Base-by-base conservation (phyloP, 305 asterid genomes). In the Solanum aculeatissimum region DNA sequence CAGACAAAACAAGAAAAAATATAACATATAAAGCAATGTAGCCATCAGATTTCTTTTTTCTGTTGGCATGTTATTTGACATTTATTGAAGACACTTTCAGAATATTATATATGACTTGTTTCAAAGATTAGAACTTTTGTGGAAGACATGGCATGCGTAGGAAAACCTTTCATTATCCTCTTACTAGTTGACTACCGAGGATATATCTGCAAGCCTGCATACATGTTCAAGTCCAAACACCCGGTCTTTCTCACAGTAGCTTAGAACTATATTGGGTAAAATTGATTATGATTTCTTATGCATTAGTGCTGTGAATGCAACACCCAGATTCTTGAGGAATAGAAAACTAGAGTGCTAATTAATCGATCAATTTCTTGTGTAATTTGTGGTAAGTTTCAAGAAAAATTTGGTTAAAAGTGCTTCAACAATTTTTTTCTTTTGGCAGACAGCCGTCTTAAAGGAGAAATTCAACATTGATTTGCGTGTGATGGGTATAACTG, bases 401-500 rank as follows among this genome's bases (percentile, higher is more conserved):
- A 40, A 74, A 70, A 7, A 43, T 47, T 74, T 79, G 54, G 49
- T 53, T 7, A 53, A 53, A 29, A 54, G 27, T 7, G 11, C 49
- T 78, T 53, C 49, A 38, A 78, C 18, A 32, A n/a, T 53, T 53
- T 54, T 32, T 72, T 57, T 55, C 29, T 27, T 69, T 60, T 89
- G 86, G 85, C 96, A 97, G 98, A 97, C 98, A 79, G 94, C 98
- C 32, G 90, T 87, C 84, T 97, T 97, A 86, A 97, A 97, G 95
- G 99, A 95, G 87, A 95, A 95, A 90, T 94, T 92, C 43, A 95
- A 97, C 91, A 97, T 97, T 87, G 99, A 97, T 84, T 90, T 97
- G 72, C 98, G 98, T 80, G 98, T 97, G 80, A 92, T 93, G 98
- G 99, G 99, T 53, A 90, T 97, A 84, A 92, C 94, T 54, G 99